A percentile compares a stretch with the other conserved stretches of the same genome.
Evolutionary conservation across 1,139 yeast genomes (phyloP).

Genomic region (Hanseniaspora sp.): DNA sequence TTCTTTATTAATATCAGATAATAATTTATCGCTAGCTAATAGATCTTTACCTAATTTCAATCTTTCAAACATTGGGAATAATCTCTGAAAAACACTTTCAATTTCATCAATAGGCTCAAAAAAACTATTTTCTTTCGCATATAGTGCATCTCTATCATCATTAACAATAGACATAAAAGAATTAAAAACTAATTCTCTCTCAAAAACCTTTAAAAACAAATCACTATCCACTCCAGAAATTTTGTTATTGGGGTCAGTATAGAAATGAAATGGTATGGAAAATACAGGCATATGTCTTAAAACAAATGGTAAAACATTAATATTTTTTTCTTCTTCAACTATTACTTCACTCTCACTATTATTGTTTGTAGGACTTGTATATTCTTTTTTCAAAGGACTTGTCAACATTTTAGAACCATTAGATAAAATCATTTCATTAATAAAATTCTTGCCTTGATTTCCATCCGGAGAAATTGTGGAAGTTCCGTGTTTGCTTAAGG

Average conservation of each 20-base stretch:
- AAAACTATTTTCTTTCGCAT: conserved; percentile 18
- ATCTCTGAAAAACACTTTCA: conserved; percentile 1
- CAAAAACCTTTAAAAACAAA: conserved; percentile 27
- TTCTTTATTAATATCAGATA: neutral
- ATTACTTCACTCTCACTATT: neutral
- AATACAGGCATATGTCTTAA: conserved; percentile 50
- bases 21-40: neutral
- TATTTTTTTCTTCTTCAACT: neutral
- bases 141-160: conserved; percentile 16
- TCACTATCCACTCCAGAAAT: conserved; percentile 18
- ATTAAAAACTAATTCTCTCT: conserved; percentile 39
- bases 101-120: conserved; percentile 3
- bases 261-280: conserved; percentile 45
- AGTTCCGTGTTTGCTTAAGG: neutral
- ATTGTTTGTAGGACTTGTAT: neutral
- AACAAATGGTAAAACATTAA: conserved; percentile 44
- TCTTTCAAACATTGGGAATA: conserved; percentile 10
- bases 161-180: conserved; percentile 21
- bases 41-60: conserved; percentile 6
- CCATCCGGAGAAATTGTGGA: neutral
- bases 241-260: neutral
- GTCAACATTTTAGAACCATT: neutral
- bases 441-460: neutral
- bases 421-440: conserved; percentile 17
- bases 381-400: neutral